Percentiles rank a stretch among this genome's conserved stretches.
phyloP scores from a whole-genome alignment of 2,329 filamentous ascomycete species.

The Alternaria solani region DNA sequence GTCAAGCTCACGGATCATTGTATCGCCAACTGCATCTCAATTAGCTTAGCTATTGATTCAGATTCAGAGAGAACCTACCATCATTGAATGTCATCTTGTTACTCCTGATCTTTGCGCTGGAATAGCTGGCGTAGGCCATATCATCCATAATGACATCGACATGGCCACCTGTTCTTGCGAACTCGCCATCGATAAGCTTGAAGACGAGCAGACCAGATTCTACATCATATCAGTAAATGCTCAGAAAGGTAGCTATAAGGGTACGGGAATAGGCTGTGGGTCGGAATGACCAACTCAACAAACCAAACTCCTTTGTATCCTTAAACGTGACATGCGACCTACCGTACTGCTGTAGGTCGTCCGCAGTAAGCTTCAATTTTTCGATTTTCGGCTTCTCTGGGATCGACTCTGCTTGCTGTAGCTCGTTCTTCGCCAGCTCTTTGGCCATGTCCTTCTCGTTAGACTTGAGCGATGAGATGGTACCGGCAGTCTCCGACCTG shows the following conservation, averaged over 20 bases:
- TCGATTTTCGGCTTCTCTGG: slow-evolving; percentile 67
- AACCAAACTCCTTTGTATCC: slow-evolving; percentile 23
- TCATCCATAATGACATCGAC: slow-evolving; percentile 94
- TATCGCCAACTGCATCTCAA: slow-evolving; percentile 73
- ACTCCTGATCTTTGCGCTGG: slow-evolving; percentile 76
- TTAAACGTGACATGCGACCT: slow-evolving; percentile 42
- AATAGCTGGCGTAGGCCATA: slow-evolving; percentile 89
- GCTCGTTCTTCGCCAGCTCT: slow-evolving; percentile 57
- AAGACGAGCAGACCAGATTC: slow-evolving; percentile 95
- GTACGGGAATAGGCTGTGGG: slow-evolving; percentile 28
- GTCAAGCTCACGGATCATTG: slow-evolving; percentile 95
- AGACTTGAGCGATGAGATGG: slow-evolving; percentile 52
- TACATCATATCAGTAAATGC: slow-evolving; percentile 51
- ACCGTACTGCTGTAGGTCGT: slow-evolving; percentile 83
- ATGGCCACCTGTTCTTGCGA: slow-evolving; percentile 77
- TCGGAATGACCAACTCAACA: slow-evolving; percentile 39
- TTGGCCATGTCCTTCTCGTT: slow-evolving; percentile 54
- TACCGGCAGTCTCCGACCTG: slow-evolving; percentile 49
- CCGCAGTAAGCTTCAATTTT: slow-evolving; percentile 78
- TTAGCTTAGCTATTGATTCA: slow-evolving; percentile 32
- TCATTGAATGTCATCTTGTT: slow-evolving; percentile 82
- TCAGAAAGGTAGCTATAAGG: slow-evolving; percentile 14
- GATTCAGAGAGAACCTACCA: slow-evolving; percentile 55
- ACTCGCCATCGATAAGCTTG: slow-evolving; percentile 87
- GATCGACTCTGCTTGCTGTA: slow-evolving; percentile 57